These are phyloP conservation scores for Ophiostoma tasmaniense DNA, from an alignment of 2,329 filamentous ascomycete species.

Conservation along the genomic window DNA sequence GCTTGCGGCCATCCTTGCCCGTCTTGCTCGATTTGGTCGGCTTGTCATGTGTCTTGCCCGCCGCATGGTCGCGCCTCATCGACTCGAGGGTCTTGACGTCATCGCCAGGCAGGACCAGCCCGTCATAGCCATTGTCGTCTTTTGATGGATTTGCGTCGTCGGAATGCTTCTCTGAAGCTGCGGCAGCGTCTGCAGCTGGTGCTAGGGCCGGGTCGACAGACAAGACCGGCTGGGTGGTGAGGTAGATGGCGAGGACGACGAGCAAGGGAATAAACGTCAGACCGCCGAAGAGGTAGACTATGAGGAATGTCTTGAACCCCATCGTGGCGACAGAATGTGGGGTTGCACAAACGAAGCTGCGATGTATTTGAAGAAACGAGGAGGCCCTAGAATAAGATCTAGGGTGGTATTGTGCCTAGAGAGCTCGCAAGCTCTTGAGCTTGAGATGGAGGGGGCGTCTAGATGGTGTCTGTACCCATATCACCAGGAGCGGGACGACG, in stretches of 20 bases:
- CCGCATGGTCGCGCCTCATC: slow-evolving; percentile 12
- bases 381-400: neutral
- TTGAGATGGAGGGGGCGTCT: neutral
- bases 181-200: slow-evolving; percentile 20
- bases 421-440: slow-evolving; percentile 13
- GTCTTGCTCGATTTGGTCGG: too few species aligned
- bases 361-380: neutral
- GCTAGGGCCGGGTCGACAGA: slow-evolving; percentile 32
- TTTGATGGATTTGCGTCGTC: neutral
- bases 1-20: slow-evolving; percentile 39
- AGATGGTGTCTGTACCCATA: neutral
- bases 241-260: slow-evolving; percentile 44
- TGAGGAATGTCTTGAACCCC: slow-evolving; percentile 50
- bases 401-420: slow-evolving; percentile 1
- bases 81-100: slow-evolving; percentile 55
- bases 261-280: slow-evolving; percentile 77
- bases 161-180: slow-evolving; percentile 22
- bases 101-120: slow-evolving; percentile 50
- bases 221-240: slow-evolving; percentile 58
- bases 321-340: slow-evolving; percentile 34
- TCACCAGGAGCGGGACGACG: neutral
- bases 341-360: neutral
- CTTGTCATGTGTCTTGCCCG: slow-evolving; percentile 32
- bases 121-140: slow-evolving; percentile 9
- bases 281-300: slow-evolving; percentile 77